Base-by-base conservation (phyloP, 306 rosid species). In the Senna tora region DNA sequence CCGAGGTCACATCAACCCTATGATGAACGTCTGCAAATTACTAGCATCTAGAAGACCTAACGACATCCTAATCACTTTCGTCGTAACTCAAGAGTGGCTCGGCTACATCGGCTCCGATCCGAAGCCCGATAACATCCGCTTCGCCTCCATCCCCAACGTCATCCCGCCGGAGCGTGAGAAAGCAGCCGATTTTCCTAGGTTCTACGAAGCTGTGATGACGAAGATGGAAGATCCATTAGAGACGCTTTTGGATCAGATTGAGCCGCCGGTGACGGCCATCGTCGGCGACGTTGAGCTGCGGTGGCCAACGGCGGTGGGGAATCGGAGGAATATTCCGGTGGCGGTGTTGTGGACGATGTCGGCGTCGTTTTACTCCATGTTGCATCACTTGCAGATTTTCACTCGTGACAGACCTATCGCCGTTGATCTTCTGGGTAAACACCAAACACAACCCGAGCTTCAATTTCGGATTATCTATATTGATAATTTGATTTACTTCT, bases 1-100 rank as follows among this genome's bases (percentile, higher is more conserved):
- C 21, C 52, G 81, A 43, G 86, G 86, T 7, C 90, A 81, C 67
- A 41, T 86, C 61, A 86, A 83, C 77, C 61, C 87, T 20, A 57
- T 80, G 80, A 76, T 80, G 82, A 83, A 46, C 69, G 32, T 80
- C 75, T 80, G 84, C 82, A 83, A 80, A 30, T 32, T 67, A 2
- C 25, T 83, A 19, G 33, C 75, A 46, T 83, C 79, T 6, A 58
- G 68, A 22, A 67, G 16, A 25, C 49, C 41, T 5, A 15, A 21
- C 13, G 58, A 61, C 0, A 5, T 77, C 15, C 72, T 80, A 19
- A 53, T 83, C 79, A 83, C 84, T 32, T 49, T 80, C 22, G 75
- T 79, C 20, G 50, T 83, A 51, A 83, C 87, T 10, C 49, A 83
- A 46, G 87, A 83, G 53, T 83, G 87, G 87, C 65, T 64, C 12